Evolutionary conservation across 768 basidiomycete genomes (phyloP).

Genomic region (Tylopilus subfusipes): DNA sequence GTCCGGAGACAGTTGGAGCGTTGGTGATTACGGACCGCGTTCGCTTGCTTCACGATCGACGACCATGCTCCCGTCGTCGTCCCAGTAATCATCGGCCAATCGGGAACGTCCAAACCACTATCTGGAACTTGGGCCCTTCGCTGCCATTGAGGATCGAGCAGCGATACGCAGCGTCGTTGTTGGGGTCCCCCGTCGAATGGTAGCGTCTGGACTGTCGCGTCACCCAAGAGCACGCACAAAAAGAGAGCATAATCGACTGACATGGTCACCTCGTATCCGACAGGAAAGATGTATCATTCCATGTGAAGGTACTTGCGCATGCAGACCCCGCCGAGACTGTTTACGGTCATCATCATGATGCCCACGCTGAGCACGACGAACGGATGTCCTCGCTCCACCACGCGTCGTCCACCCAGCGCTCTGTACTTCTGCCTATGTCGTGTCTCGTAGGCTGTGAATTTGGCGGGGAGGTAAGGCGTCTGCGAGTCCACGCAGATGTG

Average conservation of each 20-base stretch:
- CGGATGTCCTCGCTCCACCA: slow-evolving; percentile 71
- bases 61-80: slow-evolving; percentile 89
- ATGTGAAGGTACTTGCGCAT: slow-evolving; percentile 85
- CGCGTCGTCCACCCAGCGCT: slow-evolving; percentile 33
- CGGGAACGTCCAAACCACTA: slow-evolving; percentile 71
- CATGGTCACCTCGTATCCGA: slow-evolving; percentile 82
- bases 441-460: not conserved
- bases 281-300: slow-evolving; percentile 85
- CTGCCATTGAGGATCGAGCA: slow-evolving; percentile 85
- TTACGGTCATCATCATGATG: slow-evolving; percentile 84
- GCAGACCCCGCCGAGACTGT: slow-evolving; percentile 70
- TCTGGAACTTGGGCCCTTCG: slow-evolving; percentile 83
- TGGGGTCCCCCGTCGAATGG: slow-evolving; percentile 69
- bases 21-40: slow-evolving; percentile 73
- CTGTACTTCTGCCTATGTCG: not conserved
- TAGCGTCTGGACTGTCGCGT: slow-evolving; percentile 54
- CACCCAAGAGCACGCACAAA: not conserved
- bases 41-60: slow-evolving; percentile 77
- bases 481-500: slow-evolving; percentile 70
- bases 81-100: slow-evolving; percentile 73
- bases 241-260: slow-evolving; percentile 30
- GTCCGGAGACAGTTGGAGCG: slow-evolving; percentile 84
- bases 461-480: slow-evolving; percentile 2
- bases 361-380: slow-evolving; percentile 82
- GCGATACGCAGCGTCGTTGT: slow-evolving; percentile 65